A percentile compares a stretch with the other conserved stretches of the same genome.
Evolutionary conservation across 2,329 filamentous ascomycete species (phyloP).

Genomic region (Xylariaceae sp.): DNA sequence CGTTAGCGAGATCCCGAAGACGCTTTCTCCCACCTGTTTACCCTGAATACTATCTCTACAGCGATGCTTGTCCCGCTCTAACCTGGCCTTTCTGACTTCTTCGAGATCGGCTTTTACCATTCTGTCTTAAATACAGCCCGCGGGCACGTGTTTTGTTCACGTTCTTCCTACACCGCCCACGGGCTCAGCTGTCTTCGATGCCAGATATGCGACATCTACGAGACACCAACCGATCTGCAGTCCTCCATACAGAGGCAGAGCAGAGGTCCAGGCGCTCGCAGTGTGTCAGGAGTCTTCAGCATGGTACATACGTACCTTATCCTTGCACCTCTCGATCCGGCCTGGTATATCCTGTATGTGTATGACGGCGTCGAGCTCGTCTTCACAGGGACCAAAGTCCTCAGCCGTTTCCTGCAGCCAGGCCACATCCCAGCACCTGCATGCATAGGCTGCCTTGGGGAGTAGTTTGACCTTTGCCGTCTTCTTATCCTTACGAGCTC

Average conservation of each 20-base stretch:
- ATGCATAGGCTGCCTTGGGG: conserved; percentile 7
- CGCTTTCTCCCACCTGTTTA: too few species aligned
- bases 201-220: background rate
- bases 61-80: too few species aligned
- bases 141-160: conserved; percentile 1
- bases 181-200: background rate
- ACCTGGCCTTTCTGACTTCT: background rate
- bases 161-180: background rate
- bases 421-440: conserved; percentile 7
- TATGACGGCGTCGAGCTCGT: conserved; percentile 12
- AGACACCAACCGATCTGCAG: conserved; percentile 2
- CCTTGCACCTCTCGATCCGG: conserved; percentile 1
- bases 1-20: too few species aligned
- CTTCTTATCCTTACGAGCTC: background rate
- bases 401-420: conserved; percentile 13
- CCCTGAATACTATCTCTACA: too few species aligned
- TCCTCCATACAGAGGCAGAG: conserved; percentile 1
- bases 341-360: conserved; percentile 2
- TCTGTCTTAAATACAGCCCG: background rate
- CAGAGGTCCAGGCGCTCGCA: conserved; percentile 3
- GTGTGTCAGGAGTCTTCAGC: background rate
- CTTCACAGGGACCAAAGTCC: conserved; percentile 3
- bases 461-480: background rate
- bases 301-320: conserved; percentile 10
- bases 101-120: background rate